These are phyloP conservation scores for Thalassiosira exigua DNA, from an alignment of 352 stramenopile species.

Conservation along the genomic window DNA sequence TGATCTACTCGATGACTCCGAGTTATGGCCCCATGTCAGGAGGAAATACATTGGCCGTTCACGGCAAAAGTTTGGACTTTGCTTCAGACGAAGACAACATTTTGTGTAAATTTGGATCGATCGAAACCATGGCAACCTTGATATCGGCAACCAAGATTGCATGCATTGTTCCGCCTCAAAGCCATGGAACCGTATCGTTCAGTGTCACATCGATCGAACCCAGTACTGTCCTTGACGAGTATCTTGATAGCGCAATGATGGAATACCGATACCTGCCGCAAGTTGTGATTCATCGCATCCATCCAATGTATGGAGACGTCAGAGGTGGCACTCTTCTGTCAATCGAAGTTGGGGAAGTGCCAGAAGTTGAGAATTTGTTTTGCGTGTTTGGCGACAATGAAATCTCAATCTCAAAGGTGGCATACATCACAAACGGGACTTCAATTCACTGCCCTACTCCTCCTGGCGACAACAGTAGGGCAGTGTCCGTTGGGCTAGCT, in stretches of 20 bases:
- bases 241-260: slow-evolving; percentile 13
- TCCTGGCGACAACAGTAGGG: background rate
- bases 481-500: slow-evolving; percentile 27
- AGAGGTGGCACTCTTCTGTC: slow-evolving; percentile 22
- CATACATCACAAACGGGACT: background rate
- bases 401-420: slow-evolving; percentile 1
- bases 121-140: slow-evolving; percentile 12
- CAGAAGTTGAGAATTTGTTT: slow-evolving; percentile 6
- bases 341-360: slow-evolving; percentile 10
- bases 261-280: slow-evolving; percentile 32
- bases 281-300: slow-evolving; percentile 21
- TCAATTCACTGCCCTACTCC: background rate
- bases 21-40: slow-evolving; percentile 5
- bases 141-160: slow-evolving; percentile 14
- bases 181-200: slow-evolving; percentile 14
- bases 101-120: slow-evolving; percentile 18
- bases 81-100: background rate
- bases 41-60: background rate
- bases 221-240: slow-evolving; percentile 4
- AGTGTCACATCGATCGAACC: slow-evolving; percentile 11
- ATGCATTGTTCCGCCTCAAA: slow-evolving; percentile 23
- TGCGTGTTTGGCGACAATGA: slow-evolving; percentile 23
- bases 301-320: slow-evolving; percentile 27
- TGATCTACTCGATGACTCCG: slow-evolving; percentile 35
- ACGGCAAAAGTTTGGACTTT: slow-evolving; percentile 27